Percentiles rank a stretch among this genome's conserved stretches.
phyloP scores from a whole-genome alignment of 768 basidiomycete species.

The Glaciozyma martinii region DNA sequence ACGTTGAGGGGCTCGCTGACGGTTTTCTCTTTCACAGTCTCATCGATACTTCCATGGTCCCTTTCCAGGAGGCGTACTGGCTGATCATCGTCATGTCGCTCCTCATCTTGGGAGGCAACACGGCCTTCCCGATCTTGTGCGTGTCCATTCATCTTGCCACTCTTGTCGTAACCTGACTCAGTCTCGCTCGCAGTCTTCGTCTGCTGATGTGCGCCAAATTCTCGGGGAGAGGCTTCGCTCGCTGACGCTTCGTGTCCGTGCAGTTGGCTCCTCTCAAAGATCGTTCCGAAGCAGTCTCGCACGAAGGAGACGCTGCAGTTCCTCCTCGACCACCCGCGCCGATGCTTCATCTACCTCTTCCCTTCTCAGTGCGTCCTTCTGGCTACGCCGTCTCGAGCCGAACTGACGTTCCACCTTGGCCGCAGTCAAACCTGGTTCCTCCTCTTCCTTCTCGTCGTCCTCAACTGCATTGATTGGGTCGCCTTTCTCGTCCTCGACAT shows the following conservation, averaged over 20 bases:
- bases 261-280: slow-evolving; percentile 66
- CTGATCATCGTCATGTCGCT: slow-evolving; percentile 51
- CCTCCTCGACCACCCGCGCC: slow-evolving; percentile 85
- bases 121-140: slow-evolving; percentile 55
- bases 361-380: slow-evolving; percentile 4
- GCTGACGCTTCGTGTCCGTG: slow-evolving; percentile 3
- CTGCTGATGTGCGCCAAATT: too few species aligned
- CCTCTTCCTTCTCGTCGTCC: slow-evolving; percentile 22
- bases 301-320: slow-evolving; percentile 74
- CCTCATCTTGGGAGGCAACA: slow-evolving; percentile 83
- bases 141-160: slow-evolving; percentile 66
- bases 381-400: neutral
- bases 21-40: slow-evolving; percentile 8
- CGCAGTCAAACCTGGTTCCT: slow-evolving; percentile 30
- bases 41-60: slow-evolving; percentile 75
- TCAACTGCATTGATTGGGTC: slow-evolving; percentile 63
- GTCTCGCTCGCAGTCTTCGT: neutral
- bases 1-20: neutral
- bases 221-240: too few species aligned
- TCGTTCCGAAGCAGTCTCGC: slow-evolving; percentile 53
- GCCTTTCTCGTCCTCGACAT: slow-evolving; percentile 83
- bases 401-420: neutral
- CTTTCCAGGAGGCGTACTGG: slow-evolving; percentile 57
- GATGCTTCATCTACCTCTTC: slow-evolving; percentile 38
- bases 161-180: neutral